Conservation (phyloP, 2,329 filamentous ascomycete genomes). For the Xylogone sp. region DNA sequence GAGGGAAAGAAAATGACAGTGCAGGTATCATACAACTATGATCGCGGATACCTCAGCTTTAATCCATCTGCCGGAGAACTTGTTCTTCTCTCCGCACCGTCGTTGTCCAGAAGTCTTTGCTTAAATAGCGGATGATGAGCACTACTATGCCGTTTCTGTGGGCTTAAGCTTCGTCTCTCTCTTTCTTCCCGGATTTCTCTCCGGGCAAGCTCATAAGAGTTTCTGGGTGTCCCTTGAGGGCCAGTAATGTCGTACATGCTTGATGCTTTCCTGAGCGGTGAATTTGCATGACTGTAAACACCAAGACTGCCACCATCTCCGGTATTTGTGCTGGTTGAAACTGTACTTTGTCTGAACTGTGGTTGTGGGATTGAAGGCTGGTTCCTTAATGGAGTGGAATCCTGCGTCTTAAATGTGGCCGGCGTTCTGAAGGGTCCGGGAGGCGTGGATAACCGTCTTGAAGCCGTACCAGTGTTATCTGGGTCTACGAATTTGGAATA, state of each 20-base stretch:
- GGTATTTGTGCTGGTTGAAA: conserved; percentile 19
- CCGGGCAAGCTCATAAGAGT: conserved; percentile 58
- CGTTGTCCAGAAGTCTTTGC: conserved; percentile 4
- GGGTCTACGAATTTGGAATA: conserved; percentile 72
- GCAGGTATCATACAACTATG: neutral
- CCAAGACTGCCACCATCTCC: conserved; percentile 76
- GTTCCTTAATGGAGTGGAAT: conserved; percentile 35
- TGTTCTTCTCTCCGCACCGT: conserved; percentile 2
- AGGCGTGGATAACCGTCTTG: conserved; percentile 30
- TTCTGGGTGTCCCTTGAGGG: conserved; percentile 44
- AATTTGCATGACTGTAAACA: conserved; percentile 74
- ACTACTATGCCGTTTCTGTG: conserved; percentile 21
- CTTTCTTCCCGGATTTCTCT: conserved; percentile 24
- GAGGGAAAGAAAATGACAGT: no score
- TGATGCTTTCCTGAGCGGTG: conserved; percentile 74
- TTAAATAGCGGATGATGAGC: conserved; percentile 5
- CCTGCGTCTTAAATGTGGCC: conserved; percentile 23
- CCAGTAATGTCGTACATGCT: conserved; percentile 53
- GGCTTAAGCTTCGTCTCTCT: conserved; percentile 20
- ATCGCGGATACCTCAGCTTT: neutral
- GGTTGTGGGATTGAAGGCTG: conserved; percentile 48
- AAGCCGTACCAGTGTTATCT: conserved; percentile 41
- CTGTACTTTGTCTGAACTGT: conserved; percentile 41
- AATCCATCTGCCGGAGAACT: neutral
- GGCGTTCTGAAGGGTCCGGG: conserved; percentile 30